A percentile compares a stretch with the other conserved stretches of the same genome.
Conservation (phyloP, 371 early-diverging fungal species). For the Thermomucor indicae-seudaticae region DNA sequence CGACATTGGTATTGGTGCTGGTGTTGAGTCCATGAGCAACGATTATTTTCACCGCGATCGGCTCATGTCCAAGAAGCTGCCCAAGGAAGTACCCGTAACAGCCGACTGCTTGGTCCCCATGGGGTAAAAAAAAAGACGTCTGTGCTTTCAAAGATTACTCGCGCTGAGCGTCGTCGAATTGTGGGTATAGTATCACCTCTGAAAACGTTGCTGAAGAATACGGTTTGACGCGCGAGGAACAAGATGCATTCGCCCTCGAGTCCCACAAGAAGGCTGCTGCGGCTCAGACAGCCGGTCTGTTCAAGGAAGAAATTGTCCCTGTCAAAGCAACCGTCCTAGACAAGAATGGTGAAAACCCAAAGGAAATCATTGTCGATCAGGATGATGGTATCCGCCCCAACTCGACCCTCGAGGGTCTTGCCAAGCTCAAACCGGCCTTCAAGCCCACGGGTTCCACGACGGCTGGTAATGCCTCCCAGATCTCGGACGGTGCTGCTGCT, state of each 20-base stretch:
- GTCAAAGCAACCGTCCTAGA: slow-evolving; percentile 74
- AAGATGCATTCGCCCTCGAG: slow-evolving; percentile 84
- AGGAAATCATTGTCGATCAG: slow-evolving; percentile 54
- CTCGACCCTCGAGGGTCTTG: slow-evolving; percentile 73
- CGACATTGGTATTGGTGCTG: slow-evolving; percentile 96
- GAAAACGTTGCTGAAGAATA: slow-evolving; percentile 94
- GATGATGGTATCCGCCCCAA: slow-evolving; percentile 95
- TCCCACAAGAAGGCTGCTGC: slow-evolving; percentile 78
- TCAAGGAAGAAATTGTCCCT: slow-evolving; percentile 91
- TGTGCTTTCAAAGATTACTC: not conserved
- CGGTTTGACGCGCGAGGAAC: slow-evolving; percentile 74
- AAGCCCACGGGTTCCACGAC: slow-evolving; percentile 84
- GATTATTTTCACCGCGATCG: slow-evolving; percentile 63
- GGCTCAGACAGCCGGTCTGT: slow-evolving; percentile 88
- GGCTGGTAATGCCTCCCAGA: slow-evolving; percentile 98
- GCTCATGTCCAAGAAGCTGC: slow-evolving; percentile 59
- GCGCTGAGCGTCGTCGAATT: not conserved
- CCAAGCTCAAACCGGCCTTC: slow-evolving; percentile 91
- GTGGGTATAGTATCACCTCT: slow-evolving; percentile 67
- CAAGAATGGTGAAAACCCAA: slow-evolving; percentile 67
- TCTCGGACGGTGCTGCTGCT: slow-evolving; percentile 98
- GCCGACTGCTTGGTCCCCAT: slow-evolving; percentile 86
- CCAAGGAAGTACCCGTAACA: slow-evolving; percentile 56
- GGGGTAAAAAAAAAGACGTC: slow-evolving; percentile 56
- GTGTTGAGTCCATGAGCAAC: slow-evolving; percentile 97